Evolutionary conservation across 139 green algal genomes (phyloP).

Genomic region (Coelastrella sp.): DNA sequence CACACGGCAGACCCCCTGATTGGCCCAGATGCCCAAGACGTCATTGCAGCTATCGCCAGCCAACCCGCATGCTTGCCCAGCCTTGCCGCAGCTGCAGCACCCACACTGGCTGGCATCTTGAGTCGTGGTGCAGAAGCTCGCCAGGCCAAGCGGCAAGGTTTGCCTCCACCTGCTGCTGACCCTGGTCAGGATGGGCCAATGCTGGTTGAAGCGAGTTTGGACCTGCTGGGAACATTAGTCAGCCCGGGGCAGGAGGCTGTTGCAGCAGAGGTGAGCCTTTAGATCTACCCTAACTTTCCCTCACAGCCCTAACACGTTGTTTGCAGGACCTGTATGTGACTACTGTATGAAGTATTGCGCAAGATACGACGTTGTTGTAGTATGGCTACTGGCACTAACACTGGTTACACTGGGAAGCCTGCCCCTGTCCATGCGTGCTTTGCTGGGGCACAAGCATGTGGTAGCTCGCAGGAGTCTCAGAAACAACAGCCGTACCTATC

Average conservation of each 20-base stretch:
- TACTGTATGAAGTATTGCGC: too few relatives aligned
- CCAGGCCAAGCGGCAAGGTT: constrained; percentile 18
- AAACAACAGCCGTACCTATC: too few relatives aligned
- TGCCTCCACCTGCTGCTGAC: background rate
- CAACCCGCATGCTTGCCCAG: constrained; percentile 60
- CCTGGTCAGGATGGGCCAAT: constrained; percentile 38
- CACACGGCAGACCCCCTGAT: constrained; percentile 81
- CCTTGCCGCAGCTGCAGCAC: constrained; percentile 60
- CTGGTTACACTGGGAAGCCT: background rate
- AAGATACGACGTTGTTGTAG: too few relatives aligned
- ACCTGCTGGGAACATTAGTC: constrained; percentile 73
- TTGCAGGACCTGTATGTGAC: too few relatives aligned
- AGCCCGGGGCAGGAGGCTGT: constrained; percentile 41
- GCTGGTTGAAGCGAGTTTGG: constrained; percentile 73
- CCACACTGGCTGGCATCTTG: constrained; percentile 64
- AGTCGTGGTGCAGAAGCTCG: background rate
- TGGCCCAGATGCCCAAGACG: constrained; percentile 62
- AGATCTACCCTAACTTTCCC: too few relatives aligned
- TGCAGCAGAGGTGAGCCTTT: constrained; percentile 48
- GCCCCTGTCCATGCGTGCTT: background rate
- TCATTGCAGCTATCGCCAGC: constrained; percentile 69
- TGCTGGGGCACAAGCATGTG: too few relatives aligned
- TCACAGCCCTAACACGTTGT: too few relatives aligned
- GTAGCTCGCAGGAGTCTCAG: too few relatives aligned
- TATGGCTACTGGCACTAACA: too few relatives aligned